These are phyloP conservation scores for Recurvomyces mirabilis DNA, from an alignment of 495 filamentous ascomycete species.

Conservation along the genomic window DNA sequence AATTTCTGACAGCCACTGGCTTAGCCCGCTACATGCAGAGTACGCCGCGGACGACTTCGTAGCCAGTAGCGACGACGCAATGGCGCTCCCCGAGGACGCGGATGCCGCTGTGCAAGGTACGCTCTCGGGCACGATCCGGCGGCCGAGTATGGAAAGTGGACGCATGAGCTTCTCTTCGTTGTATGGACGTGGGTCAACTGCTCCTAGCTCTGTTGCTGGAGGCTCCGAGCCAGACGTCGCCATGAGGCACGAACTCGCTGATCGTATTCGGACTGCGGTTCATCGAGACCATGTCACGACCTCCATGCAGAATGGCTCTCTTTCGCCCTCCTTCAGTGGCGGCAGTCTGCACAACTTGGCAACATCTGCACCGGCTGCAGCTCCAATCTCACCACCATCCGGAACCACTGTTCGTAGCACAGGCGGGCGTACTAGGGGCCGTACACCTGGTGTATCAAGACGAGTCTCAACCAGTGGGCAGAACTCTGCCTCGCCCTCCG, in stretches of 20 bases:
- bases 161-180: conserved; percentile 56
- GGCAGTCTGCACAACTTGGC: not conserved
- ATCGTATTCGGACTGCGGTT: conserved; percentile 37
- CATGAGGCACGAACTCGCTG: not conserved
- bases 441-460: conserved; percentile 6
- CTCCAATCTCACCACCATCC: not conserved
- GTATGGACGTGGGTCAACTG: conserved; percentile 32
- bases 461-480: conserved; percentile 22
- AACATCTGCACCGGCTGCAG: not conserved
- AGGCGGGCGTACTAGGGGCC: conserved; percentile 10
- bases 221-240: conserved; percentile 31
- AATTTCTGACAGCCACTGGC: not conserved
- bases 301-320: conserved; percentile 27
- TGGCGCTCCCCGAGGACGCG: not conserved
- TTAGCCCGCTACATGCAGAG: not conserved
- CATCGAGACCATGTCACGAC: conserved; percentile 47
- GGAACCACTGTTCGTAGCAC: not conserved
- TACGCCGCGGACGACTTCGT: too few relatives aligned
- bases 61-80: not conserved
- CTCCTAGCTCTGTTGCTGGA: conserved; percentile 31
- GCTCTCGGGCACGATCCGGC: not conserved
- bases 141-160: conserved; percentile 39
- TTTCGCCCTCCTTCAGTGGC: conserved; percentile 26
- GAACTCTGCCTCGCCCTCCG: conserved; percentile 19
- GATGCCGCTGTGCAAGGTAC: not conserved